Percentiles rank a stretch among this genome's conserved stretches.
Conservation (phyloP, 176 grass and related monocot genomes). For the Phyllostachys edulis region DNA sequence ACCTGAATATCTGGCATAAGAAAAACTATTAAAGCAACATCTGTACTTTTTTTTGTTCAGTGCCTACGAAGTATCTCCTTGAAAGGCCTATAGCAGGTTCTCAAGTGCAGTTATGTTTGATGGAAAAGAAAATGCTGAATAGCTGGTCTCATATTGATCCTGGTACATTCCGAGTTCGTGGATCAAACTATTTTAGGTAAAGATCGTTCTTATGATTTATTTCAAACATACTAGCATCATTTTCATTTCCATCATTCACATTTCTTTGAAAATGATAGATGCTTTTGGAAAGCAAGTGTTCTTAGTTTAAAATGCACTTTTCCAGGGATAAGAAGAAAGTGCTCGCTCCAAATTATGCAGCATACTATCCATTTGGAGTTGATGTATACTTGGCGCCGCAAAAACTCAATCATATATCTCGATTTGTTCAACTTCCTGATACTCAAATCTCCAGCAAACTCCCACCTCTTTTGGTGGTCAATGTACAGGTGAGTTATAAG, state of each 20-base stretch:
- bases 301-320: constrained; percentile 20
- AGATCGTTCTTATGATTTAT: constrained; percentile 13
- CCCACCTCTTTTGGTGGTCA: constrained; percentile 85
- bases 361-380: constrained; percentile 90
- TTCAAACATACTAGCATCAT: constrained; percentile 19
- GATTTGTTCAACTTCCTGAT: constrained; percentile 84
- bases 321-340: constrained; percentile 99
- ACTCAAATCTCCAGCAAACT: constrained; percentile 61
- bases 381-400: constrained; percentile 79
- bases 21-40: constrained; percentile 28
- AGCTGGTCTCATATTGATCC: constrained; percentile 91
- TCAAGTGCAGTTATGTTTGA: constrained; percentile 77
- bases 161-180: constrained; percentile 78
- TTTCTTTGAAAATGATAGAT: constrained; percentile 14
- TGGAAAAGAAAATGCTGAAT: constrained; percentile 78
- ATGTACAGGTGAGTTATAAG: constrained; percentile 72
- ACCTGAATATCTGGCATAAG: neutral
- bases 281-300: constrained; percentile 18
- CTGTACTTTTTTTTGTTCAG: constrained; percentile 39
- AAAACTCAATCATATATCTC: constrained; percentile 94
- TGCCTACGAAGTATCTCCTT: constrained; percentile 69
- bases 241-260: neutral
- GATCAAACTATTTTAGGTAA: constrained; percentile 91
- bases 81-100: constrained; percentile 84
- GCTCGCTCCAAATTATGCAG: constrained; percentile 76